Base-by-base conservation (phyloP, 2,329 filamentous ascomycete genomes). In the Monosporascus sp. region DNA sequence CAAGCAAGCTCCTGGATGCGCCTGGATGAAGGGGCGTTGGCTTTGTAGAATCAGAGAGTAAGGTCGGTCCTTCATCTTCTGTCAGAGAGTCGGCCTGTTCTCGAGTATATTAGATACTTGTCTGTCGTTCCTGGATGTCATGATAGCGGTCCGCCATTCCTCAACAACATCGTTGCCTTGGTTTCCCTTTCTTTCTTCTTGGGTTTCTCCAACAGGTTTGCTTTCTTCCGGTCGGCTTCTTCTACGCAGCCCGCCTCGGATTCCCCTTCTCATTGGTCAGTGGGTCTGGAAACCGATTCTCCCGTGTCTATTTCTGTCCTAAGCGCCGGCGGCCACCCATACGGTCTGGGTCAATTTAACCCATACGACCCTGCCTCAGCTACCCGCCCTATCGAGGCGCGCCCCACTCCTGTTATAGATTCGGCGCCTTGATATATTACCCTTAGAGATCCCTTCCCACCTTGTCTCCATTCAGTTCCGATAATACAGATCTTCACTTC, bases 271-370 rank as follows among this genome's bases (percentile, higher is more conserved):
- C 15, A 46, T 46, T 46, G 43, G 43, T 31, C 43, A 8, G 11
- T 46, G 43, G 43, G 17, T 11, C 43, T 46, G 43, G 43, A 31
- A 46, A 15, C 43, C 15, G 14, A 27, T 14, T 18, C 25, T 46
- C 43, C 43, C 43, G 43, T 58, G 46, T 56, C 56, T 60, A 61
- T 63, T 66, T 65, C 60, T 55, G 60, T 63, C 52, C 55, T 66
- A 67, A 67, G 65, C 65, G 65, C 65, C 62, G 52, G 51, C 53
- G 55, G 54, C 55, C 58, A 56, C 58, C 50, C 50, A 55, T 50
- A 54, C 50, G 59, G 56, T 47, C 58, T 57, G 50, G 57, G 57
- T 56, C 49, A 62, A 54, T 62, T 51, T 58, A 48, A 53, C 52
- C 44, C 50, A 41, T 41, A 41, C 38, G 17, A 41, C 38, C 17